Conservation (phyloP, 257 asterid species). For the Solanum sejunctum region DNA sequence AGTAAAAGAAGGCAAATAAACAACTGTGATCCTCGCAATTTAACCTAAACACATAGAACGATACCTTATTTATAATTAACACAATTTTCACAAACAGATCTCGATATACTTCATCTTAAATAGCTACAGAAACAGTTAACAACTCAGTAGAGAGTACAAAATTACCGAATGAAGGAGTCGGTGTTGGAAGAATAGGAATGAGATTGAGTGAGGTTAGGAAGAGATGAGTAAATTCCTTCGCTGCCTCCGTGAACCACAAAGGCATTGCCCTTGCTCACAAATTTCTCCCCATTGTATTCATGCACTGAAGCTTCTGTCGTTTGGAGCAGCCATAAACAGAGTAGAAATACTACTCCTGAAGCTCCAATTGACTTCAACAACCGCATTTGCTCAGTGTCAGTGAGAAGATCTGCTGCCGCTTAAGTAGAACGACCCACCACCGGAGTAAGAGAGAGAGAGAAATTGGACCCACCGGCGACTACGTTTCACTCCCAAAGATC, state of each 20-base stretch:
- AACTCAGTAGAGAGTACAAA: background rate
- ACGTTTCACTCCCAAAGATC: background rate
- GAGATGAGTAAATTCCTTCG: constrained; percentile 85
- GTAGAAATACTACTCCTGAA: background rate
- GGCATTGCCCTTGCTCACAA: constrained; percentile 71
- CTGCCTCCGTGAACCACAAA: constrained; percentile 90
- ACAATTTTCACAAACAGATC: background rate
- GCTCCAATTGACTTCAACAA: constrained; percentile 2
- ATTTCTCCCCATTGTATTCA: constrained; percentile 42
- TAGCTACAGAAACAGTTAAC: background rate
- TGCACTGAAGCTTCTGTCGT: constrained; percentile 68
- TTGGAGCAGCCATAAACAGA: constrained; percentile 5
- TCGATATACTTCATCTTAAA: background rate
- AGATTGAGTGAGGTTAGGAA: constrained; percentile 44
- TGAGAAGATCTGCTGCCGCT: background rate
- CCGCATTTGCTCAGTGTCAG: background rate
- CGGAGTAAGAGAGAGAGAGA: background rate
- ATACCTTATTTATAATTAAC: background rate
- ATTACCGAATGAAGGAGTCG: constrained; percentile 75
- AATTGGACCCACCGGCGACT: background rate
- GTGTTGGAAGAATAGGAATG: constrained; percentile 22
- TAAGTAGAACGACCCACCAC: background rate
- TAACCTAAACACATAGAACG: background rate
- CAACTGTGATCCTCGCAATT: background rate
- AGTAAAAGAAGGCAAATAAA: background rate